Evolutionary conservation across 2,329 filamentous ascomycete genomes (phyloP).

Genomic region (Fusarium austroafricanum): DNA sequence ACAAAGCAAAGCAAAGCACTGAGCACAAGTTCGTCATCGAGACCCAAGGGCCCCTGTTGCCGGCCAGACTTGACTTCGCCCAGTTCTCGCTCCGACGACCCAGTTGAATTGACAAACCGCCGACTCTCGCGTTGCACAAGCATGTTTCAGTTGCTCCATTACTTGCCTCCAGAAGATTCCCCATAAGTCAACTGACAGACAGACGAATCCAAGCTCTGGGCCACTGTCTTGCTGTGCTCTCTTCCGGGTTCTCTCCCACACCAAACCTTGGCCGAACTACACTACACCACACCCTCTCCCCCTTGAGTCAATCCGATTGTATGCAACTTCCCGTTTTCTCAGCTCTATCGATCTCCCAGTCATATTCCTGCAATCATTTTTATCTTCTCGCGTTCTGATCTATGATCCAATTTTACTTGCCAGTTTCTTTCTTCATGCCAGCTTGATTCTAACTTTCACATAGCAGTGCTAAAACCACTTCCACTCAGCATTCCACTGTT

Average conservation of each 20-base stretch:
- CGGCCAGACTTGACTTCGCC: slow-evolving; percentile 12
- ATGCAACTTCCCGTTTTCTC: slow-evolving; percentile 17
- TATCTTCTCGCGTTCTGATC: neutral
- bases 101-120: slow-evolving; percentile 46
- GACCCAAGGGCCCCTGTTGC: slow-evolving; percentile 23
- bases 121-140: slow-evolving; percentile 50
- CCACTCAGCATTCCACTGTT: slow-evolving; percentile 4
- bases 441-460: slow-evolving; percentile 16
- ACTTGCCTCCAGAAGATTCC: slow-evolving; percentile 41
- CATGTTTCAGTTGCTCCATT: slow-evolving; percentile 51
- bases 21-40: slow-evolving; percentile 35
- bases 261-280: slow-evolving; percentile 7
- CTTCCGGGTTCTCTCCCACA: slow-evolving; percentile 8
- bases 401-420: slow-evolving; percentile 12
- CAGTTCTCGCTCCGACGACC: slow-evolving; percentile 37
- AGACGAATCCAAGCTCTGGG: slow-evolving; percentile 10
- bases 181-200: slow-evolving; percentile 37
- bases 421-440: slow-evolving; percentile 2
- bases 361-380: slow-evolving; percentile 4
- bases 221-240: slow-evolving; percentile 14
- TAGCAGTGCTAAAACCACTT: slow-evolving; percentile 7
- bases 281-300: slow-evolving; percentile 10
- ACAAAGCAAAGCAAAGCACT: slow-evolving; percentile 23
- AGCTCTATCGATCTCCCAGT: neutral
- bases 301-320: slow-evolving; percentile 6